phyloP scores from a whole-genome alignment of 169 alveolate species.

The Plasmodium gaboni region DNA sequence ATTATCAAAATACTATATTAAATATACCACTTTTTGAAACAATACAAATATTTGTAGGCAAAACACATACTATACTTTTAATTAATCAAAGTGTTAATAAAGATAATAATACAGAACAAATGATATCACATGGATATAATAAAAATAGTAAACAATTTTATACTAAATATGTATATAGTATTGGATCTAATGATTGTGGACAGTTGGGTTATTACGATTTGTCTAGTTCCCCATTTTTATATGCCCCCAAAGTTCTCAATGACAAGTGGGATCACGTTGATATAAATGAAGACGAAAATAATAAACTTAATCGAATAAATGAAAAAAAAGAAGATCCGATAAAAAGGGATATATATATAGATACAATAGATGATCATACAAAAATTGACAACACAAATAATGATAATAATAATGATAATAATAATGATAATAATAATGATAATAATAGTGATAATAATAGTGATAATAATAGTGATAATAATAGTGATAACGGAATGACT shows the following conservation, averaged over 20 bases:
- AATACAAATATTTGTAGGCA: conserved; percentile 71
- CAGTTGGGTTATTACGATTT: conserved; percentile 90
- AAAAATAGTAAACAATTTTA: conserved; percentile 25
- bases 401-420: background rate
- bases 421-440: background rate
- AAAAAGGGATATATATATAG: background rate
- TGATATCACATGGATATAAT: background rate
- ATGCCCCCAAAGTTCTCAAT: background rate
- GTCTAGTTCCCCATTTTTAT: background rate
- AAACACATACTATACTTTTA: conserved; percentile 65
- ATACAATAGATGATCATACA: background rate
- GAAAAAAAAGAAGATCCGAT: background rate
- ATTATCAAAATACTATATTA: conserved; percentile 4
- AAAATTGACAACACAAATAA: background rate
- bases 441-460: background rate
- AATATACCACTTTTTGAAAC: conserved; percentile 69
- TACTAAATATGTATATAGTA: conserved; percentile 86
- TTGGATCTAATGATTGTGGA: conserved; percentile 96
- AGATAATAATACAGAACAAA: conserved; percentile 2
- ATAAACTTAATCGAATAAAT: no score
- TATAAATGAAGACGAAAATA: background rate
- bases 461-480: background rate
- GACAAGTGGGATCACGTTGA: background rate
- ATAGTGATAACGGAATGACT: background rate
- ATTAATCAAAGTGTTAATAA: conserved; percentile 28